phyloP scores from a whole-genome alignment of 2,329 filamentous ascomycete genomes.

The Truncatella angustata region DNA sequence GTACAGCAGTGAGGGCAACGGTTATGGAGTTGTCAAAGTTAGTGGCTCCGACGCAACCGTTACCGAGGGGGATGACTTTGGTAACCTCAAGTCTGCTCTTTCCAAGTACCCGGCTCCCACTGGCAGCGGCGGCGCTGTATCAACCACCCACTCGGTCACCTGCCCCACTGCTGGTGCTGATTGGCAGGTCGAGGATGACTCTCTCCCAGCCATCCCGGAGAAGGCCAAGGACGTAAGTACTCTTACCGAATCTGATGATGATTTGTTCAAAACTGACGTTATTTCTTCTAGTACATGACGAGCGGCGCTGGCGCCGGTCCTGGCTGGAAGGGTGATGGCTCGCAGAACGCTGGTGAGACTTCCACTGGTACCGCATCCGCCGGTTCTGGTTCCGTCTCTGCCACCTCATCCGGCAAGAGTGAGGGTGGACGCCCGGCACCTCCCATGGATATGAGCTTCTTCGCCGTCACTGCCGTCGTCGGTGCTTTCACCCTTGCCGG shows the following conservation, averaged over 20 bases:
- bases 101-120: conserved; percentile 48
- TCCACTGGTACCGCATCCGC: conserved; percentile 40
- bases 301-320: conserved; percentile 52
- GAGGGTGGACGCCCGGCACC: conserved; percentile 28
- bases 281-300: conserved; percentile 43
- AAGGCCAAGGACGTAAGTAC: conserved; percentile 37
- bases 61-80: conserved; percentile 62
- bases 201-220: conserved; percentile 51
- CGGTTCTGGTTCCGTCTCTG: conserved; percentile 36
- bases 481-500: conserved; percentile 36
- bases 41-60: conserved; percentile 49
- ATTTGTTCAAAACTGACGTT: conserved; percentile 12
- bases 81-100: conserved; percentile 47
- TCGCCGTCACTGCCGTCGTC: conserved; percentile 33
- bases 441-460: conserved; percentile 35
- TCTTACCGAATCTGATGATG: background rate
- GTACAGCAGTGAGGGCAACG: conserved; percentile 77
- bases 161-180: conserved; percentile 48
- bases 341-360: conserved; percentile 49
- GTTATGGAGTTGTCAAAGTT: conserved; percentile 77
- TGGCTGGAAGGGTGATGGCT: conserved; percentile 51
- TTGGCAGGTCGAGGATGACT: conserved; percentile 48
- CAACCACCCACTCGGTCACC: conserved; percentile 42
- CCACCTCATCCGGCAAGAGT: conserved; percentile 35
- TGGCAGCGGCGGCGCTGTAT: conserved; percentile 47